Evolutionary conservation across 2,329 filamentous ascomycete genomes (phyloP).

Genomic region (Spiromastix sp.): DNA sequence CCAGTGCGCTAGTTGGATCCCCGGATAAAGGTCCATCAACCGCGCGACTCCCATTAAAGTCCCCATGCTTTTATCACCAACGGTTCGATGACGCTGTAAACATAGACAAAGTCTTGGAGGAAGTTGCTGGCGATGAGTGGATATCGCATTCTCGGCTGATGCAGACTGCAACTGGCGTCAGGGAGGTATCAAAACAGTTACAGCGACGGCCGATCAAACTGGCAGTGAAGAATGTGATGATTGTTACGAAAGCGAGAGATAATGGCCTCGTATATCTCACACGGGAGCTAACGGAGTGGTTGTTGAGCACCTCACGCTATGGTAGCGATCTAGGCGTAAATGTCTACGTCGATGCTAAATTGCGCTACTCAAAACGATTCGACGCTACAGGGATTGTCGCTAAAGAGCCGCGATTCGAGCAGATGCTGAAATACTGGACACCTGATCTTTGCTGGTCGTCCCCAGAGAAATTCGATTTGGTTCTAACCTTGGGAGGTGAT

Average conservation of each 20-base stretch:
- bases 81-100: constrained; percentile 94
- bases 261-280: constrained; percentile 86
- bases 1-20: constrained; percentile 38
- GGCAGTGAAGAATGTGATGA: constrained; percentile 91
- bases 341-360: constrained; percentile 95
- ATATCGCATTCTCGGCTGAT: constrained; percentile 90
- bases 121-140: constrained; percentile 77
- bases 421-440: constrained; percentile 92
- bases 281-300: constrained; percentile 75
- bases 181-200: constrained; percentile 91
- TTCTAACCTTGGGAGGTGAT: constrained; percentile 85
- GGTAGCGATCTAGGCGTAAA: constrained; percentile 84
- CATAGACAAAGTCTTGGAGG: constrained; percentile 86
- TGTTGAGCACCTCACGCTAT: constrained; percentile 80
- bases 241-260: constrained; percentile 94
- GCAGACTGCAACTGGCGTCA: constrained; percentile 87
- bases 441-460: constrained; percentile 89
- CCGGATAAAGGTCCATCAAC: constrained; percentile 35
- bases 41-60: constrained; percentile 59
- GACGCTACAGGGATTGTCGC: constrained; percentile 61
- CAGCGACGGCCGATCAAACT: constrained; percentile 86
- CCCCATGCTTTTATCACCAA: constrained; percentile 96
- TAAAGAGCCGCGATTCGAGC: constrained; percentile 63
- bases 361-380: constrained; percentile 81
- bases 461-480: constrained; percentile 91